A percentile compares a stretch with the other conserved stretches of the same genome.
Conservation (phyloP, 2,329 filamentous ascomycete species). For the Cladosporium sphaerospermum region DNA sequence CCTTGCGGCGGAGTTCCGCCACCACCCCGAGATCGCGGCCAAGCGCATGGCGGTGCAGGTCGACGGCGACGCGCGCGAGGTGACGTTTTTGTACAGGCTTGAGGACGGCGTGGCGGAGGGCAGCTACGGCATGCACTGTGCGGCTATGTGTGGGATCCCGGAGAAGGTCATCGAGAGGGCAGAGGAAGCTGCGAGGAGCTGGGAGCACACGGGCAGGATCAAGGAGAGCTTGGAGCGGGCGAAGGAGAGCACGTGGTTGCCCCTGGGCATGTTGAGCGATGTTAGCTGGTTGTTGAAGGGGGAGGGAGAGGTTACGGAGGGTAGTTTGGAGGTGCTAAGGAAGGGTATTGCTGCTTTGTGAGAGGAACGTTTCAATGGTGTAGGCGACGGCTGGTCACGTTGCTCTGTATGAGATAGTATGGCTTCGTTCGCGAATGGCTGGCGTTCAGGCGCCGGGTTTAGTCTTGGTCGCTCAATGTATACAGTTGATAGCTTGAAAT, state of each 20-base stretch:
- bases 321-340: constrained; percentile 51
- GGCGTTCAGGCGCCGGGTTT: too few species aligned
- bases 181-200: constrained; percentile 80
- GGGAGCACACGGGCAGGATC: constrained; percentile 89
- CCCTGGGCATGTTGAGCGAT: constrained; percentile 81
- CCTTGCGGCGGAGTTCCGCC: constrained; percentile 81
- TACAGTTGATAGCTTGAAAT: too few species aligned
- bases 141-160: constrained; percentile 94
- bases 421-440: too few species aligned
- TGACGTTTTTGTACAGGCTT: constrained; percentile 95
- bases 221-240: constrained; percentile 82
- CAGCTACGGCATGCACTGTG: constrained; percentile 98
- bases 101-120: constrained; percentile 92
- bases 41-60: constrained; percentile 94
- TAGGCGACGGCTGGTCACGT: too few species aligned
- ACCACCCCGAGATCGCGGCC: constrained; percentile 78
- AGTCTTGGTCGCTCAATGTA: too few species aligned
- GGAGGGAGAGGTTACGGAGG: constrained; percentile 36
- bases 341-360: constrained; percentile 52
- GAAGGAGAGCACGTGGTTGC: constrained; percentile 65
- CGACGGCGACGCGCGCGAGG: constrained; percentile 71
- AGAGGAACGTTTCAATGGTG: constrained; percentile 4
- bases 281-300: constrained; percentile 69
- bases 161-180: constrained; percentile 75
- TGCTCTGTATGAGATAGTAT: too few species aligned